Base-by-base conservation (phyloP, 768 basidiomycete genomes). In the Russula compacta region DNA sequence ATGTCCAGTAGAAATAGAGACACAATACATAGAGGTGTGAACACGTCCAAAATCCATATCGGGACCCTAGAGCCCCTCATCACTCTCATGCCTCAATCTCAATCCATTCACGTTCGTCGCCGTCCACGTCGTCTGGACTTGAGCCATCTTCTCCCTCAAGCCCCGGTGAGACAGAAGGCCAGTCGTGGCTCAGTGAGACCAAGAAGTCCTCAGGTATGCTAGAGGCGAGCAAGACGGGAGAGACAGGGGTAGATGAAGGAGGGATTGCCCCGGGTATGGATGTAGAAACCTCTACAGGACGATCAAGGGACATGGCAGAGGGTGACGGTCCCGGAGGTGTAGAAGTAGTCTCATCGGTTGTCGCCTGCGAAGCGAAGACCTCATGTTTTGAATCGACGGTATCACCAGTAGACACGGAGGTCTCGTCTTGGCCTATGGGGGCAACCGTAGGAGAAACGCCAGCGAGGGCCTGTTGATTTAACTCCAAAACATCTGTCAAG, bases 31-130 rank as follows among this genome's bases (percentile, higher is more conserved):
- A 43, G 3, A 1, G 1, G 4, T 1, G 24, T 54, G 10, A 12
- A 53, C 15, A 46, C 2, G 6, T 6, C 5, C 12, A 39, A 10
- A 1, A 1, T 6, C 10, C 12, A 11, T 4, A 33, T 35, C 21
- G 19, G 2, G 6, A 32, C 12, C 38, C 10, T 9, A 3, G 2
- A 4, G 14, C n/a, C n/a, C 8, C n/a, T n/a, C 10, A 40, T 51
- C 39, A 62, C 19, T 3, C 24, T 29, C 24, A 29, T 29, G 38
- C 36, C 38, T 60, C 46, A 11, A 62, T 32, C 15, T 62, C 51
- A 1, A 44, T 58, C 61, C 61, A 62, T 40, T 38, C 61, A 24
- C 24, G 29, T 21, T 54, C 59, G 10, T 24, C 32, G n/a, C n/a
- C n/a, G 8, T 29, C 29, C 1, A 4, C 21, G 4, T 47, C 52